Conservation (phyloP, 1,284 basidiomycete species). For the Sphagnurus paluster region DNA sequence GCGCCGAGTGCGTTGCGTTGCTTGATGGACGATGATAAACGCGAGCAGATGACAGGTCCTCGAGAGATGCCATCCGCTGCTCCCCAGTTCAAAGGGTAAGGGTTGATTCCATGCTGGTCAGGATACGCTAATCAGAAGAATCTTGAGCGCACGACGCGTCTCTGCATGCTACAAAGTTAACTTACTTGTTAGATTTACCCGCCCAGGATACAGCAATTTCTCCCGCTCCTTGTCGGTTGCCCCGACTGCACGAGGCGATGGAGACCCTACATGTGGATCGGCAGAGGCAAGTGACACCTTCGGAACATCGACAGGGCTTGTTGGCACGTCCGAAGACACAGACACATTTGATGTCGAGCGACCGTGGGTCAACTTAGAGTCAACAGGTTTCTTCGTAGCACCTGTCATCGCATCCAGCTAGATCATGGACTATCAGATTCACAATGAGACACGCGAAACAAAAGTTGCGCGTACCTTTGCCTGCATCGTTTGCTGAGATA, state of each 20-base stretch:
- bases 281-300: constrained; percentile 30
- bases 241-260: constrained; percentile 15
- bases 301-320: constrained; percentile 10
- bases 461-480: constrained; percentile 49
- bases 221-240: constrained; percentile 66
- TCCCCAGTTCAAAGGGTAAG: constrained; percentile 84
- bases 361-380: constrained; percentile 27
- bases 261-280: constrained; percentile 26
- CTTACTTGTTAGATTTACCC: constrained; percentile 82
- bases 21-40: constrained; percentile 84
- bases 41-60: constrained; percentile 89
- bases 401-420: constrained; percentile 35
- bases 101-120: constrained; percentile 56
- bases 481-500: constrained; percentile 72
- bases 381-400: constrained; percentile 17
- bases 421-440: constrained; percentile 3
- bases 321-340: constrained; percentile 10
- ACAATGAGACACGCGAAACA: neutral
- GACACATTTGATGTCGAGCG: constrained; percentile 18
- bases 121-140: constrained; percentile 40
- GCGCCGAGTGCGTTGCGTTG: constrained; percentile 93
- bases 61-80: constrained; percentile 64
- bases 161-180: constrained; percentile 16
- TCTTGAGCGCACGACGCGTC: constrained; percentile 4
- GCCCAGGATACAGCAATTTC: constrained; percentile 71